Conservation (phyloP, 2,329 filamentous ascomycete species). For the Leptographium lundbergii region DNA sequence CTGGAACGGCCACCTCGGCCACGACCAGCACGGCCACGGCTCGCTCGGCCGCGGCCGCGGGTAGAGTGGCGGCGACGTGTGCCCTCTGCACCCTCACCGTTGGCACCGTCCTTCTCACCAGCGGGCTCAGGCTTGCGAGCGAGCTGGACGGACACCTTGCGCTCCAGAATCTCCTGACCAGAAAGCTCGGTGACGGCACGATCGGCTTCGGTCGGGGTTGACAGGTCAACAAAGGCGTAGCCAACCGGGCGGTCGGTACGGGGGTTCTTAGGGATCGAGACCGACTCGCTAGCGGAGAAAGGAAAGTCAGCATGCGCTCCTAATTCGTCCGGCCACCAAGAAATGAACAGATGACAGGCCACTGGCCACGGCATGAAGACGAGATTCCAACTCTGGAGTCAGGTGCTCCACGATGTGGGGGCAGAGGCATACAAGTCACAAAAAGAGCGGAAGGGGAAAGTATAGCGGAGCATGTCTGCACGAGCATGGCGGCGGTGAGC, state of each 20-base stretch:
- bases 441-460: not conserved
- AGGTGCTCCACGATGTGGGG: not conserved
- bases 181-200: slow-evolving; percentile 92
- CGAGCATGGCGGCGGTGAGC: not conserved
- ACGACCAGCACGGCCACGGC: slow-evolving; percentile 52
- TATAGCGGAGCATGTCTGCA: not conserved
- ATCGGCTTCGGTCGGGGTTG: slow-evolving; percentile 86
- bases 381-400: not conserved
- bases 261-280: slow-evolving; percentile 98
- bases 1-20: slow-evolving; percentile 52
- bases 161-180: slow-evolving; percentile 93
- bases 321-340: not conserved
- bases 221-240: slow-evolving; percentile 97
- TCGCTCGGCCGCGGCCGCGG: slow-evolving; percentile 54
- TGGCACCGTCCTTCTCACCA: slow-evolving; percentile 66
- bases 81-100: slow-evolving; percentile 62
- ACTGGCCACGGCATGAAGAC: not conserved
- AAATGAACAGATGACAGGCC: not conserved
- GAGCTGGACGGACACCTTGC: slow-evolving; percentile 98
- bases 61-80: slow-evolving; percentile 50
- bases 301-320: slow-evolving; percentile 20
- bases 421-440: not conserved
- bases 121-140: slow-evolving; percentile 91
- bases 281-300: slow-evolving; percentile 62
- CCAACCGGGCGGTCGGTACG: slow-evolving; percentile 96